phyloP scores from a whole-genome alignment of 129 eudicot species.

The Smallanthus sonchifolius region DNA sequence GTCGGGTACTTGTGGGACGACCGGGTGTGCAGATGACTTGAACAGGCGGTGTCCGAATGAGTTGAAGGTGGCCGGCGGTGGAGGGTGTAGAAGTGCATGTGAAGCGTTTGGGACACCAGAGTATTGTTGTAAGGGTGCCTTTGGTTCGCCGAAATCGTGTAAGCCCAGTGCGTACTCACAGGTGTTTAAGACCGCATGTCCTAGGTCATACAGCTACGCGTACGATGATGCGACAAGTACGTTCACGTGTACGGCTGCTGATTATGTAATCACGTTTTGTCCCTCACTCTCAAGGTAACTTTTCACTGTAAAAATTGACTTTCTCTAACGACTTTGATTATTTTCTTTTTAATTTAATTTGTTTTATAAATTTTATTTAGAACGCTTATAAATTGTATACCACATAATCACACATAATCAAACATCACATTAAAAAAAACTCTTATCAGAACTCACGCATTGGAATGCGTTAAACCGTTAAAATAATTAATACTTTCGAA shows the following conservation, averaged over 20 bases:
- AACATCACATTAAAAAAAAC: too few relatives aligned
- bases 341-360: too few relatives aligned
- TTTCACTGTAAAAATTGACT: neutral
- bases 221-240: constrained; percentile 79
- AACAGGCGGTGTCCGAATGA: constrained; percentile 59
- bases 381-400: too few relatives aligned
- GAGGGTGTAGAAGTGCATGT: constrained; percentile 67
- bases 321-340: too few relatives aligned
- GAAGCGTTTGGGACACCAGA: constrained; percentile 58
- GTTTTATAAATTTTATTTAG: too few relatives aligned
- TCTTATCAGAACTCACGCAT: too few relatives aligned
- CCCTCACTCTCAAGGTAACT: constrained; percentile 52
- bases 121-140: constrained; percentile 61
- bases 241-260: constrained; percentile 61
- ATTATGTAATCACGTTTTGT: constrained; percentile 60
- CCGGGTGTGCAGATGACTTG: constrained; percentile 61
- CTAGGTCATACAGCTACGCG: constrained; percentile 69
- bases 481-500: too few relatives aligned
- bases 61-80: constrained; percentile 42
- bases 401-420: too few relatives aligned
- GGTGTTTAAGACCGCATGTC: constrained; percentile 70
- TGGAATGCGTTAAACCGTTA: too few relatives aligned
- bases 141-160: constrained; percentile 51
- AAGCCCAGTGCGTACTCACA: constrained; percentile 54
- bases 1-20: constrained; percentile 54